Evolutionary conservation across 257 asterid species (phyloP), one percentile per base, ranked within the genome.

Genomic region (Echium plantagineum): DNA sequence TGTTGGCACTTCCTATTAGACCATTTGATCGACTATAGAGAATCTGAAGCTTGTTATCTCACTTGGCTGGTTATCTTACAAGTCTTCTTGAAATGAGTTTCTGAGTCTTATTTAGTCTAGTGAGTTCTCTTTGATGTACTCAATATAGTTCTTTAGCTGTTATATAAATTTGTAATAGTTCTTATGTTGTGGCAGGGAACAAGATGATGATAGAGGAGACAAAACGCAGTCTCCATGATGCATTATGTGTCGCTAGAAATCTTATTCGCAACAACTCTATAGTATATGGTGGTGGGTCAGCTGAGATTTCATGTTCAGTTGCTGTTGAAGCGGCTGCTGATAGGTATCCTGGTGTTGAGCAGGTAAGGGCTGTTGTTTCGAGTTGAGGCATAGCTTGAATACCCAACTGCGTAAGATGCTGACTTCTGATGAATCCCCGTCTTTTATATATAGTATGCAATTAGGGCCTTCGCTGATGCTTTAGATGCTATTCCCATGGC

Each of bases 151-250:
- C 47, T 35, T 10, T 35, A 10, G 47, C 47, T 7, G 47, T 35
- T 35, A 0, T 52, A 12, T 28, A 15, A 7, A 15, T 28, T 47
- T 38, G 38, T 35, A 24, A 35, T 35, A 35, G 47, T 0, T 35
- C 47, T 24, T 7, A 35, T 58, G 69, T 52, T 66, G 59, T 55
- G 64, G 48, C 47, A 91, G 98, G 98, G 61, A 91, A 91, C 84
- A 91, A 91, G 89, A 91, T 91, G 98, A 87, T 91, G 75, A 83
- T 91, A 63, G 96, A 91, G 79, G 96, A 91, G 80, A 87, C 98
- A 31, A 91, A 87, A 58, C 98, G 98, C 64, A 91, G 98, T 70
- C n/a, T 91, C 72, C 98, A 91, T 47, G 98, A 91, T 63, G 98
- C 98, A 51, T 58, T 91, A 52, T 91, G 96, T 31, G 98, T 91